Evolutionary conservation across 169 alveolate species (phyloP), one percentile per base, ranked within the genome.

Genomic region (Plasmodium cynomolgi): DNA sequence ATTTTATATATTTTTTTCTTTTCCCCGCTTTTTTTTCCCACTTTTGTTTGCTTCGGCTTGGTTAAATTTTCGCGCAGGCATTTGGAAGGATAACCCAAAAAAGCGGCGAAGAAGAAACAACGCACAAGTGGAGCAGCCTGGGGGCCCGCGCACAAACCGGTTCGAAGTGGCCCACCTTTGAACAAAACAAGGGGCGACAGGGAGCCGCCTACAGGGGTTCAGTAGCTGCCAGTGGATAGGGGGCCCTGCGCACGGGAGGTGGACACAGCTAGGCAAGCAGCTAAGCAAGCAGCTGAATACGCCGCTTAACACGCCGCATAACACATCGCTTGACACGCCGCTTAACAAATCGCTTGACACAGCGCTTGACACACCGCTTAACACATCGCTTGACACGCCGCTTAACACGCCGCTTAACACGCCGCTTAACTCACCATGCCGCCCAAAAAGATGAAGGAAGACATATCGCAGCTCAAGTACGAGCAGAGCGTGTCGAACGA

Each of bases 391-490:
- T n/a, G n/a, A n/a, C n/a, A n/a, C n/a, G 58, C 3, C 9, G 58
- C 58, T 47, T 0, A 47, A 13, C 6, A 3, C 58, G n/a, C 58
- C 58, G 20, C 20, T 47, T 41, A 41, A 41, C 54, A 41, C 54
- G 8, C 13, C 54, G 8, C 4, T 50, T 15, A 50, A 41, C 5
- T 6, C 29, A 7, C 3, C 17, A 58, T 83, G 80, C 39, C 82
- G 20, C 23, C 44, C 29, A 44, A 58, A 3, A 62, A 31, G 39
- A 3, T 15, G 83, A 72, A 84, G 54, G 84, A 84, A 15, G 62
- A 84, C 37, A 84, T 84, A 13, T 37, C 92, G 9, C 23, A 72
- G 26, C 33, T 84, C 41, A 58, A 84, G 33, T 74, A 75, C 80
- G 85, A 13, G 3, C 47, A 44, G 6, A 11, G n/a, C 1, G 17